These are phyloP conservation scores for Viridothelium virens DNA, from an alignment of 495 filamentous ascomycete genomes.

Conservation along the genomic window DNA sequence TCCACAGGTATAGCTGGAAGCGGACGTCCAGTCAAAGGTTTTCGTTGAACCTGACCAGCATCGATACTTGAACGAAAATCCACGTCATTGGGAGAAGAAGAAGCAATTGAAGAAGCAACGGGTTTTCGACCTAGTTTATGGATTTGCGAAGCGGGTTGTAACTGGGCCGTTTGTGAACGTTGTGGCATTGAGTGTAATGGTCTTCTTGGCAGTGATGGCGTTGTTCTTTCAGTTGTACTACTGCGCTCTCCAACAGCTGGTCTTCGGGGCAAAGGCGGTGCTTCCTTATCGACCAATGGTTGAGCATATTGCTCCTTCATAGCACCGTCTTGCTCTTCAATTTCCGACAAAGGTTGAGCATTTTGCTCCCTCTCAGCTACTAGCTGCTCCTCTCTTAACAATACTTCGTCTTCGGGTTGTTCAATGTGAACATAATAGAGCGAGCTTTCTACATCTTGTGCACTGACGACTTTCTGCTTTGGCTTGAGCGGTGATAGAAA, in stretches of 20 bases:
- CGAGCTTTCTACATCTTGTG: slow-evolving; percentile 75
- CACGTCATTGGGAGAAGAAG: neutral
- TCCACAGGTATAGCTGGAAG: neutral
- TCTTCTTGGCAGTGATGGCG: slow-evolving; percentile 9
- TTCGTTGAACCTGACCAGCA: neutral
- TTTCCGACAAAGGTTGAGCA: neutral
- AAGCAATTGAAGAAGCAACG: neutral
- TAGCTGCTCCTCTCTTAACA: neutral
- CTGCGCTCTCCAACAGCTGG: neutral
- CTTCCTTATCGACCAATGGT: neutral
- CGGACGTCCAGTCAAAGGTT: slow-evolving; percentile 6
- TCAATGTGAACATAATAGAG: slow-evolving; percentile 88
- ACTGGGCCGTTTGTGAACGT: neutral
- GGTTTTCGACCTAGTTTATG: neutral
- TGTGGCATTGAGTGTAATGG: neutral
- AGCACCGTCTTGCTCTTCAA: neutral
- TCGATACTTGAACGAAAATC: neutral
- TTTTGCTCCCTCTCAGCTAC: neutral
- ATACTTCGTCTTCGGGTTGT: slow-evolving; percentile 6
- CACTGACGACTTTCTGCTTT: slow-evolving; percentile 75
- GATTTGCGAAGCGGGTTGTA: neutral
- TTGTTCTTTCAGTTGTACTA: neutral
- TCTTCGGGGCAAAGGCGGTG: neutral
- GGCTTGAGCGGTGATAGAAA: slow-evolving; percentile 91
- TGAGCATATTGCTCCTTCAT: neutral